Conservation (phyloP, 768 basidiomycete species). For the Phaeotremella skinneri region DNA sequence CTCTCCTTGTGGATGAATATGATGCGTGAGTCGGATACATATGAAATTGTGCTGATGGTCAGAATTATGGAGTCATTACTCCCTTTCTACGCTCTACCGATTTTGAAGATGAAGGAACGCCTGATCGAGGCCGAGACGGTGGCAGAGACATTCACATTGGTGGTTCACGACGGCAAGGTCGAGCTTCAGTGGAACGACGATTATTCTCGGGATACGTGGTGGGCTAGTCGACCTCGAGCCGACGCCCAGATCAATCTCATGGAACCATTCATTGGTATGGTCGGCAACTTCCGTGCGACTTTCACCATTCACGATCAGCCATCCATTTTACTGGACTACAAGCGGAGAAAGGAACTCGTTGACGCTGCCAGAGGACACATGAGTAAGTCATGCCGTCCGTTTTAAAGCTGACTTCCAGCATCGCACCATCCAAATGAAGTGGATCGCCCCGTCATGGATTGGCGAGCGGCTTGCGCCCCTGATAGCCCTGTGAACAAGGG, state of each 20-base stretch:
- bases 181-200: conserved; percentile 54
- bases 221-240: conserved; percentile 50
- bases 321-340: conserved; percentile 47
- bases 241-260: conserved; percentile 53
- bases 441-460: conserved; percentile 45
- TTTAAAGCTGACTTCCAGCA: conserved; percentile 22
- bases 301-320: conserved; percentile 53
- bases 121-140: conserved; percentile 48
- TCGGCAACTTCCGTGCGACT: conserved; percentile 50
- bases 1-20: conserved; percentile 51
- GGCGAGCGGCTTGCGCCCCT: conserved; percentile 47
- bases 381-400: conserved; percentile 15
- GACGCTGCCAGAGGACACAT: conserved; percentile 42
- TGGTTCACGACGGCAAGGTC: conserved; percentile 51
- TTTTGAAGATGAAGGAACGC: conserved; percentile 44
- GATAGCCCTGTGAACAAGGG: conserved; percentile 45
- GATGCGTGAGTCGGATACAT: conserved; percentile 37
- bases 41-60: neutral
- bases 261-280: conserved; percentile 49
- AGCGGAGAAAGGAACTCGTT: conserved; percentile 43
- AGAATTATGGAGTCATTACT: conserved; percentile 51
- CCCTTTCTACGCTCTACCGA: conserved; percentile 50
- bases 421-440: conserved; percentile 44
- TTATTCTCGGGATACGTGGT: conserved; percentile 52
- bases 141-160: conserved; percentile 51